phyloP scores from a whole-genome alignment of 1,284 basidiomycete genomes.

The Ganoderma multipileum region DNA sequence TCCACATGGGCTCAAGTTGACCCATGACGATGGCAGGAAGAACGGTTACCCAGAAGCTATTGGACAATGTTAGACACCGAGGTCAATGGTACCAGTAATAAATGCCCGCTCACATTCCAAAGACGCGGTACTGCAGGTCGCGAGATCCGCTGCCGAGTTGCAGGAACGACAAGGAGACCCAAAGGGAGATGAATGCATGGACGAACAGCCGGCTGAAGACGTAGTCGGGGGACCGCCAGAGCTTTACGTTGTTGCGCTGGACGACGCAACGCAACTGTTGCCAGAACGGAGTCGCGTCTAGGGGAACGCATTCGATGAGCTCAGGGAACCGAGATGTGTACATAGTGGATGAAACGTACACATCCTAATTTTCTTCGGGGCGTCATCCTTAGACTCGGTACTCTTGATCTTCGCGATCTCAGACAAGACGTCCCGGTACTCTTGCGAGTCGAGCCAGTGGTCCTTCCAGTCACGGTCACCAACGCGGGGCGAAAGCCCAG shows the following conservation, averaged over 20 bases:
- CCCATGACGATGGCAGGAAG: constrained; percentile 81
- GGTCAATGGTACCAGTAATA: constrained; percentile 12
- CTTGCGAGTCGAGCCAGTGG: constrained; percentile 63
- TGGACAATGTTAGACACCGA: not conserved
- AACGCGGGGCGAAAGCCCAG: constrained; percentile 53
- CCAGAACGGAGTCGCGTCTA: constrained; percentile 79
- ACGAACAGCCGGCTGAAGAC: constrained; percentile 85
- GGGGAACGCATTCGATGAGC: not conserved
- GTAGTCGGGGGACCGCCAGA: constrained; percentile 88
- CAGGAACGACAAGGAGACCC: constrained; percentile 87
- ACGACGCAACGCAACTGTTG: constrained; percentile 84
- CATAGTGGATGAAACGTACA: constrained; percentile 36
- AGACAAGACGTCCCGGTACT: constrained; percentile 40
- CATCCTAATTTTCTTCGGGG: constrained; percentile 33
- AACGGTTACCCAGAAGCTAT: constrained; percentile 73
- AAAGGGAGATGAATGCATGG: constrained; percentile 78
- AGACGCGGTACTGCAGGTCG: constrained; percentile 87
- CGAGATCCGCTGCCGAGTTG: constrained; percentile 72
- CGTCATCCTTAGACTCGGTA: constrained; percentile 34
- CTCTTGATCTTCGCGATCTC: constrained; percentile 47
- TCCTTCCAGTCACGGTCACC: constrained; percentile 69
- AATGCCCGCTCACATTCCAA: constrained; percentile 63
- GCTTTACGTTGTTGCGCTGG: constrained; percentile 73
- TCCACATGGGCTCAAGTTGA: constrained; percentile 88
- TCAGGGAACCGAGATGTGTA: not conserved